Conservation (phyloP, 1,284 basidiomycete species). For the Sanguinoderma infundibulare region DNA sequence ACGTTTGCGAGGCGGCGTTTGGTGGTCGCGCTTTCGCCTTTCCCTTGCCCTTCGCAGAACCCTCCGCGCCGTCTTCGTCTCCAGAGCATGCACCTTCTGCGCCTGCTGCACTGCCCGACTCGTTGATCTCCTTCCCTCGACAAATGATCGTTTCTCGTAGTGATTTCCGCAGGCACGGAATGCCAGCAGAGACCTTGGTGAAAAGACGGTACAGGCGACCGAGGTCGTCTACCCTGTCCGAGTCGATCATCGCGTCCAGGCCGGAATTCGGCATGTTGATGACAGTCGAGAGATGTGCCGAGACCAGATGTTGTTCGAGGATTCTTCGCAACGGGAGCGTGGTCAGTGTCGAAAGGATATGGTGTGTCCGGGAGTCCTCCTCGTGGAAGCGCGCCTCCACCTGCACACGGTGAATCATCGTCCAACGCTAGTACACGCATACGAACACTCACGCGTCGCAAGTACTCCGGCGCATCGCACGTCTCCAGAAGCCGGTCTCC, state of each 20-base stretch:
- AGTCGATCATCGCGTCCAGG: constrained; percentile 87
- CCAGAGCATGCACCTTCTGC: constrained; percentile 39
- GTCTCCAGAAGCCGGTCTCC: constrained; percentile 72
- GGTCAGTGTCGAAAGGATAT: constrained; percentile 87
- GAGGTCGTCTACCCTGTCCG: constrained; percentile 80
- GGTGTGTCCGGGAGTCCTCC: constrained; percentile 87
- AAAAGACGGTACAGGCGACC: constrained; percentile 85
- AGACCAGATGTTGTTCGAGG: constrained; percentile 80
- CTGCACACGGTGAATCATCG: constrained; percentile 44
- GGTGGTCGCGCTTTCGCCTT: constrained; percentile 62
- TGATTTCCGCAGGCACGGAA: constrained; percentile 67
- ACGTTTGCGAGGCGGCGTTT: constrained; percentile 48
- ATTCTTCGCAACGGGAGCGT: constrained; percentile 73
- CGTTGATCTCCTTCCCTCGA: constrained; percentile 85
- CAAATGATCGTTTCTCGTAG: constrained; percentile 79
- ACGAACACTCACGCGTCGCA: constrained; percentile 65
- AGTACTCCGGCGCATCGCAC: constrained; percentile 85
- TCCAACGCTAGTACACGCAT: neutral
- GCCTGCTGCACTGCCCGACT: constrained; percentile 40
- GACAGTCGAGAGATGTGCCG: constrained; percentile 76
- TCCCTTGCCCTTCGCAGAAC: constrained; percentile 54
- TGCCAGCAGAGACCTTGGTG: constrained; percentile 71
- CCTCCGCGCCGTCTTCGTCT: constrained; percentile 46
- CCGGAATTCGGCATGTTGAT: constrained; percentile 88
- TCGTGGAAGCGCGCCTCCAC: constrained; percentile 84